phyloP scores from a whole-genome alignment of 2,329 filamentous ascomycete species.

The Paecilomyces sp. region DNA sequence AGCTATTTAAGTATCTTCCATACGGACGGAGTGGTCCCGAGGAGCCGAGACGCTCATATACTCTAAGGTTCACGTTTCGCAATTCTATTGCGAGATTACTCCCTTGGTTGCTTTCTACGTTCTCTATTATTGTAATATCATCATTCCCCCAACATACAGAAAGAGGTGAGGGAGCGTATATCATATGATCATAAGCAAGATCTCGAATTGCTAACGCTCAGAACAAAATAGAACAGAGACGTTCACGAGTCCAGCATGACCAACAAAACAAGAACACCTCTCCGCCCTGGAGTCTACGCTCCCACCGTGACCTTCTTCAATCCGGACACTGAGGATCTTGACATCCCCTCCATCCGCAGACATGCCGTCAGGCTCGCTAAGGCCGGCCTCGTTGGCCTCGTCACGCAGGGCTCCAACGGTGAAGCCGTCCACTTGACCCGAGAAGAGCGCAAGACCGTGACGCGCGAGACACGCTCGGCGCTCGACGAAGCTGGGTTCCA shows the following conservation, averaged over 20 bases:
- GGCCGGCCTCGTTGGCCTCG: constrained; percentile 72
- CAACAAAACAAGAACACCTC: constrained; percentile 43
- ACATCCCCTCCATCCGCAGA: constrained; percentile 69
- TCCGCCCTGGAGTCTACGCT: constrained; percentile 78
- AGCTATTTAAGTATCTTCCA: too few species aligned
- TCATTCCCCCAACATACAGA: too few species aligned
- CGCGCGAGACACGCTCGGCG: constrained; percentile 69
- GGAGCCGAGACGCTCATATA: not conserved
- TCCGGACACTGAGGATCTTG: constrained; percentile 73
- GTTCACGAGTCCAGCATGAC: not conserved
- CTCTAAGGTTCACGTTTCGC: not conserved
- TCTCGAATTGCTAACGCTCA: too few species aligned
- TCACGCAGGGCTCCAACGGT: constrained; percentile 85
- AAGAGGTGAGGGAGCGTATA: not conserved
- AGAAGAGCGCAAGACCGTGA: constrained; percentile 69
- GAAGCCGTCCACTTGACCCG: constrained; percentile 79
- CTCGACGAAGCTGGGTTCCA: constrained; percentile 73
- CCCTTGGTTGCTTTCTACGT: not conserved
- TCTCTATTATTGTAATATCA: not conserved
- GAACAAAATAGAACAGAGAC: too few species aligned
- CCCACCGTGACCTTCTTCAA: constrained; percentile 90
- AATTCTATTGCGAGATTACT: not conserved
- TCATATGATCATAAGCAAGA: too few species aligned
- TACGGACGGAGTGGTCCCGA: not conserved
- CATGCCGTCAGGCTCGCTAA: constrained; percentile 72